Evolutionary conservation across 2,329 filamentous ascomycete genomes (phyloP).

Genomic region (Colletotrichum gigasporum): DNA sequence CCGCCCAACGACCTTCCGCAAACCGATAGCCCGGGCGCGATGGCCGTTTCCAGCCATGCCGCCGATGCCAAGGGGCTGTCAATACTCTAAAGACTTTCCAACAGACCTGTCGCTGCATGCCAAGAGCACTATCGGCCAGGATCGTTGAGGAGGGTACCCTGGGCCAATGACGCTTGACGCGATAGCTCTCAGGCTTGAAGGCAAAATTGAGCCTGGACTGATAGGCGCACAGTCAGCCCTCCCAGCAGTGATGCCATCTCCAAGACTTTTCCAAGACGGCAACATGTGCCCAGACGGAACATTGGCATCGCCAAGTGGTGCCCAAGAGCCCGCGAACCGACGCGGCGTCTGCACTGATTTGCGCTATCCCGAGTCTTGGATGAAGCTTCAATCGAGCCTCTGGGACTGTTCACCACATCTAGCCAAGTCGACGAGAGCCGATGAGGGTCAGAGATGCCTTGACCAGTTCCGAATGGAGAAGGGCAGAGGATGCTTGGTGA

Average conservation of each 20-base stretch:
- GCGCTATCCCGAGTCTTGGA: neutral
- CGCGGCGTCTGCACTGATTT: neutral
- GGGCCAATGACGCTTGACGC: neutral
- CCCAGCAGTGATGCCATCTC: neutral
- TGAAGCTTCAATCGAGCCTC: neutral
- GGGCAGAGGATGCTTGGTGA: neutral
- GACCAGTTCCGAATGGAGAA: too few species aligned
- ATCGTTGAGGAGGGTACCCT: neutral
- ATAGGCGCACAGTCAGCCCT: neutral
- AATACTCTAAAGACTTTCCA: neutral
- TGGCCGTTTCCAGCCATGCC: neutral
- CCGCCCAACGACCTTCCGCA: neutral
- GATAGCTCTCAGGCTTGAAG: too few species aligned
- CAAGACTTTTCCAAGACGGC: constrained; percentile 28
- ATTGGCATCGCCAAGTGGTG: constrained; percentile 24
- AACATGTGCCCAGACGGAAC: constrained; percentile 24
- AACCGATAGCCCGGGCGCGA: neutral
- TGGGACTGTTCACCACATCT: too few species aligned
- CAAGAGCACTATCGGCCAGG: constrained; percentile 7
- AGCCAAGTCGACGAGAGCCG: too few species aligned
- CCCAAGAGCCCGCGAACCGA: constrained; percentile 9
- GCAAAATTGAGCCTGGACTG: neutral
- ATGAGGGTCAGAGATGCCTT: too few species aligned
- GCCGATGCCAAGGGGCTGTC: constrained; percentile 9
- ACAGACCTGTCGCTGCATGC: constrained; percentile 7